Evolutionary conservation across 1,284 basidiomycete genomes (phyloP).

Genomic region (Leccinum solheimii): DNA sequence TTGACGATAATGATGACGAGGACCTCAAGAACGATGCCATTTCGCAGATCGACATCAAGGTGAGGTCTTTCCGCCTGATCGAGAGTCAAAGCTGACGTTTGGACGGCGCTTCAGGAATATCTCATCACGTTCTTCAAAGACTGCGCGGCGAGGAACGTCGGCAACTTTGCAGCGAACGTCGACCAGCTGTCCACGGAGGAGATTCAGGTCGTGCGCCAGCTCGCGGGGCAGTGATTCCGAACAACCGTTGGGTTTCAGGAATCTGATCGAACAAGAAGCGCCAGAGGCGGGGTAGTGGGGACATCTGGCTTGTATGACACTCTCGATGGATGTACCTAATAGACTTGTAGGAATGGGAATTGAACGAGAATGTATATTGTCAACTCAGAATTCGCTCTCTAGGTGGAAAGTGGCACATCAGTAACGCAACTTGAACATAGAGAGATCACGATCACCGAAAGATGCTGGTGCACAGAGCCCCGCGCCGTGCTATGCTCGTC

Average conservation of each 20-base stretch:
- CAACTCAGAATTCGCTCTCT: background rate
- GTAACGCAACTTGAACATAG: background rate
- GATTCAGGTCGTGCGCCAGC: conserved; percentile 61
- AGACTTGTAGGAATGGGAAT: conserved; percentile 7
- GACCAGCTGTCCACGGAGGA: conserved; percentile 71
- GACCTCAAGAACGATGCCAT: conserved; percentile 87
- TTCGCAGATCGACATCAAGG: conserved; percentile 87
- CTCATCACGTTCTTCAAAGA: conserved; percentile 68
- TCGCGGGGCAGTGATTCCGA: conserved; percentile 39
- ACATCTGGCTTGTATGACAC: conserved; percentile 12
- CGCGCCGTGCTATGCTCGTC: too few species aligned
- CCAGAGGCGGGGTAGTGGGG: background rate
- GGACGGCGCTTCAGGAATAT: conserved; percentile 51
- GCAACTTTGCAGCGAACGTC: conserved; percentile 64
- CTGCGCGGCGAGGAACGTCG: conserved; percentile 64
- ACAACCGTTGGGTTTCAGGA: background rate
- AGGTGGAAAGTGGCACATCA: background rate
- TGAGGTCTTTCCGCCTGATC: conserved; percentile 34
- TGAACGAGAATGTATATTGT: background rate
- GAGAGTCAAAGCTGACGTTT: background rate
- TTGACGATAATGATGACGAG: conserved; percentile 75
- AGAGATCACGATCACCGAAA: background rate
- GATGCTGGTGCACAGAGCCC: background rate
- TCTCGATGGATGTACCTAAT: background rate
- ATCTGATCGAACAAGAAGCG: background rate